A percentile compares a stretch with the other conserved stretches of the same genome.
These are phyloP conservation scores for Adansonia madagascariensis DNA, from an alignment of 441 rosid genomes.

Conservation along the genomic window DNA sequence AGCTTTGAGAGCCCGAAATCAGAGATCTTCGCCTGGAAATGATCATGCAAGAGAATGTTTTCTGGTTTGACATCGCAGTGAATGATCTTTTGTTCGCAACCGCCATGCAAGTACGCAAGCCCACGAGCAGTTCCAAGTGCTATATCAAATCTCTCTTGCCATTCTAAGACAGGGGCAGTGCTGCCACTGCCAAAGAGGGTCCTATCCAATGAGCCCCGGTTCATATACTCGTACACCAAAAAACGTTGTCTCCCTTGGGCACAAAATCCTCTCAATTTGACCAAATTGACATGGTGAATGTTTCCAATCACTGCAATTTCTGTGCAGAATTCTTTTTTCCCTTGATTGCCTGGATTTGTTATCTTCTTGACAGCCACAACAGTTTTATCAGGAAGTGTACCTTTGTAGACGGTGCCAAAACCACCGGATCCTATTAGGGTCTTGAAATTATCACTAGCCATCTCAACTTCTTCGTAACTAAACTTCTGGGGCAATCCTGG, in stretches of 20 bases:
- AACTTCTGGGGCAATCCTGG: conserved; percentile 85
- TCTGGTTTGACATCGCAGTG: conserved; percentile 95
- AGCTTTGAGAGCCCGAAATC: conserved; percentile 96
- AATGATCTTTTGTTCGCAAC: conserved; percentile 80
- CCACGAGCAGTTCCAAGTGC: conserved; percentile 92
- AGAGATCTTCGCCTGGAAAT: conserved; percentile 77
- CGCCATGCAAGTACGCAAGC: conserved; percentile 76
- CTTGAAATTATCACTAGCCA: conserved; percentile 76
- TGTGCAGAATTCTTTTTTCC: conserved; percentile 80
- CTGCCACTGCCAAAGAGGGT: conserved; percentile 61
- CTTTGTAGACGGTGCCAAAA: conserved; percentile 80
- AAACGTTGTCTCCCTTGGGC: conserved; percentile 70
- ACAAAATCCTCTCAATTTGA: conserved; percentile 83
- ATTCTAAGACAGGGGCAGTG: conserved; percentile 57
- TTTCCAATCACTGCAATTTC: conserved; percentile 84
- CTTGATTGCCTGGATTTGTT: conserved; percentile 67
- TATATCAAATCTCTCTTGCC: conserved; percentile 85
- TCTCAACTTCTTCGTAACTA: conserved; percentile 65
- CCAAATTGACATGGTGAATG: conserved; percentile 83
- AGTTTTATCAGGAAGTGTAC: conserved; percentile 61
- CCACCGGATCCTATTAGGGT: conserved; percentile 79
- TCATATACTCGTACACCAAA: conserved; percentile 88
- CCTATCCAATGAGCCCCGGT: conserved; percentile 70
- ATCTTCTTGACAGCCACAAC: conserved; percentile 81
- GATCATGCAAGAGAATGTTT: conserved; percentile 76